Base-by-base conservation (phyloP, 129 eudicot genomes). In the Rutidosis leptorrhynchoides region DNA sequence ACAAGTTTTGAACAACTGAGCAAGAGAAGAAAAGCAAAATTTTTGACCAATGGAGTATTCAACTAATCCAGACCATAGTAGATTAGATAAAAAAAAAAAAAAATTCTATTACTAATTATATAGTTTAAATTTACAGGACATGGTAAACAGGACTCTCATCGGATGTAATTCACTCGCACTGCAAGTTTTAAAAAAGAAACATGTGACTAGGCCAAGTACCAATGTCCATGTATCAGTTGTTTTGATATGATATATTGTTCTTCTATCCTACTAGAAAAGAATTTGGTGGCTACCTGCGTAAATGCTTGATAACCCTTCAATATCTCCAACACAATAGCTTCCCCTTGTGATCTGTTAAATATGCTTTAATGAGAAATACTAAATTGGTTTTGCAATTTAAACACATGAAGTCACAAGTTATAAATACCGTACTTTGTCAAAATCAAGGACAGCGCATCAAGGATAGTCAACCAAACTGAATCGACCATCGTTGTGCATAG, bases 261-360 rank as follows among this genome's bases (percentile, higher is more conserved):
- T 58, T 57, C 43, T 33, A 58, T 30, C 29, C 21, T 19, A 10
- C 10, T 24, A 33, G 17, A 61, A 9, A 8, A 67, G 70, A 51
- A 59, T 20, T 19, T 43, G 29, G 37, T 8, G 15, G 37, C 54
- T 68, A 93, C 99, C 99, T 94, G 97, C 51, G 99, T 94, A 77
- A 94, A 94, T 45, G 99, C 99, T 71, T 94, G 99, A 73, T 94
- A 94, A 55, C 95, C 99, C 78, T 94, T 94, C 58, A 94, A 73
- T 75, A 94, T 94, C 88, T 94, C 99, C 77, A 94, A 79, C 51
- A 94, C 79, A 53, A 94, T 94, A 40, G 99, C 99, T 89, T 94
- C 99, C 14, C 99, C 99, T 62, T 94, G 99, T 62, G 99, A 86
- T 74, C 99, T 94, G 67, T 42, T 58, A 70, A 17, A 73, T 52